Conservation (phyloP, 495 filamentous ascomycete genomes). For the Hamigera avellanea region DNA sequence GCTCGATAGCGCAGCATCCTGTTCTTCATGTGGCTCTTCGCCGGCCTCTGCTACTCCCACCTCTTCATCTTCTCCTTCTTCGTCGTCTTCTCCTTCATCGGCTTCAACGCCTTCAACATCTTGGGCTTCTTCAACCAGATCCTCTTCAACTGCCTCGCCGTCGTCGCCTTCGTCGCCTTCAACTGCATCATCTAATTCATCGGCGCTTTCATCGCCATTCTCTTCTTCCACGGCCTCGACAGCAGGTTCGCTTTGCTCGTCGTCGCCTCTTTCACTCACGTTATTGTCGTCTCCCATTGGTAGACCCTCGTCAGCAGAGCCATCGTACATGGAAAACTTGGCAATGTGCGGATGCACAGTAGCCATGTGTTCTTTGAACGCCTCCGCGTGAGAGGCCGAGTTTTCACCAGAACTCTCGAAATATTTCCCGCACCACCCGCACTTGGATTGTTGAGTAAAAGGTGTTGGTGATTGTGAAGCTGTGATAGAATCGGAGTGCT, state of each 20-base stretch:
- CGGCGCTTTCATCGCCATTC: slow-evolving; percentile 7
- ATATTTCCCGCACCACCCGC: slow-evolving; percentile 26
- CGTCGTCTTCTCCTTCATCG: slow-evolving; percentile 11
- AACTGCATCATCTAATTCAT: slow-evolving; percentile 5
- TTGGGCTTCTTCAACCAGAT: slow-evolving; percentile 11
- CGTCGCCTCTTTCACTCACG: neutral
- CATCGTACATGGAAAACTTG: slow-evolving; percentile 14
- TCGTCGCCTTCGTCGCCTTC: slow-evolving; percentile 9
- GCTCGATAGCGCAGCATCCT: too few species aligned
- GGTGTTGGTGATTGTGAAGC: slow-evolving; percentile 26
- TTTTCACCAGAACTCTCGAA: slow-evolving; percentile 18
- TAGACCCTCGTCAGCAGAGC: slow-evolving; percentile 9
- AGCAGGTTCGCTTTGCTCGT: neutral
- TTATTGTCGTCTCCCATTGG: neutral
- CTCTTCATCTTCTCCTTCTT: slow-evolving; percentile 9
- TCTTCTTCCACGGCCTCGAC: slow-evolving; percentile 5
- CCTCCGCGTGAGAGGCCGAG: slow-evolving; percentile 14
- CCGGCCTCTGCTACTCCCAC: slow-evolving; percentile 4
- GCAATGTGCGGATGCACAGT: slow-evolving; percentile 21
- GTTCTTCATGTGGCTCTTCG: slow-evolving; percentile 3
- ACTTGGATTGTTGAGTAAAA: slow-evolving; percentile 15
- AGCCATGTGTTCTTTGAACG: slow-evolving; percentile 21
- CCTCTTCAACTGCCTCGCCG: slow-evolving; percentile 8
- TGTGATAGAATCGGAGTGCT: slow-evolving; percentile 25
- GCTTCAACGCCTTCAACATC: slow-evolving; percentile 9